A percentile compares a stretch with the other conserved stretches of the same genome.
phyloP scores from a whole-genome alignment of 78 protist species.

The Dictyostelium firmibasis region DNA sequence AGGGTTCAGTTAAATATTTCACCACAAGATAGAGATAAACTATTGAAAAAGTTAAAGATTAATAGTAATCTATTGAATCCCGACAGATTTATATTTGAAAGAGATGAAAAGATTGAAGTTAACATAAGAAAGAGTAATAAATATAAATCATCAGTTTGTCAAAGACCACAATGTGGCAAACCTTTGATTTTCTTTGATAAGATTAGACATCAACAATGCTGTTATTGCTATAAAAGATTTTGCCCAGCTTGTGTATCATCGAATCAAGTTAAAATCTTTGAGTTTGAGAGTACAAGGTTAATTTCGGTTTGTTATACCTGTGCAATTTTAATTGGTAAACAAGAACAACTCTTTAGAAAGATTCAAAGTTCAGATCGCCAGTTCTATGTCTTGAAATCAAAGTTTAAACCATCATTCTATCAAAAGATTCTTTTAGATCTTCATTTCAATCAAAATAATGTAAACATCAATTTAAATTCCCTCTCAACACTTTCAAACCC shows the following conservation, averaged over 20 bases:
- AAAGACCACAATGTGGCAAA: conserved; percentile 66
- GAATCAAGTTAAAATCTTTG: conserved; percentile 16
- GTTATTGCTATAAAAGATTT: conserved; percentile 63
- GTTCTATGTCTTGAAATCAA: background rate
- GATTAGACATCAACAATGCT: conserved; percentile 52
- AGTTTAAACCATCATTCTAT: conserved; percentile 6
- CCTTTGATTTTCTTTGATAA: conserved; percentile 46
- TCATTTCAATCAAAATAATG: background rate
- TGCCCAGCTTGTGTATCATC: conserved; percentile 53
- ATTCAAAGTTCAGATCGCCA: background rate
- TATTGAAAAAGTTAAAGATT: background rate
- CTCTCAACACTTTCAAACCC: background rate
- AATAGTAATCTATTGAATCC: conserved; percentile 41
- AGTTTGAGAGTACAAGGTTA: conserved; percentile 11
- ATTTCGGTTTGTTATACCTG: conserved; percentile 42
- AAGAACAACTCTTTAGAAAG: conserved; percentile 8
- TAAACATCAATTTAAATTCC: background rate
- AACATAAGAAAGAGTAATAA: conserved; percentile 41
- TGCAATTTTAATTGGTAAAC: conserved; percentile 38
- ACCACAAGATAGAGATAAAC: conserved; percentile 19
- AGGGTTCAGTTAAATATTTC: conserved; percentile 15
- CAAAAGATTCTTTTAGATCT: conserved; percentile 20
- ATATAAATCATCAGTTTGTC: conserved; percentile 38
- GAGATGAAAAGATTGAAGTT: conserved; percentile 60
- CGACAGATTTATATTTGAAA: conserved; percentile 42